Conservation (phyloP, 495 filamentous ascomycete species). For the Penicillium goetzii region DNA sequence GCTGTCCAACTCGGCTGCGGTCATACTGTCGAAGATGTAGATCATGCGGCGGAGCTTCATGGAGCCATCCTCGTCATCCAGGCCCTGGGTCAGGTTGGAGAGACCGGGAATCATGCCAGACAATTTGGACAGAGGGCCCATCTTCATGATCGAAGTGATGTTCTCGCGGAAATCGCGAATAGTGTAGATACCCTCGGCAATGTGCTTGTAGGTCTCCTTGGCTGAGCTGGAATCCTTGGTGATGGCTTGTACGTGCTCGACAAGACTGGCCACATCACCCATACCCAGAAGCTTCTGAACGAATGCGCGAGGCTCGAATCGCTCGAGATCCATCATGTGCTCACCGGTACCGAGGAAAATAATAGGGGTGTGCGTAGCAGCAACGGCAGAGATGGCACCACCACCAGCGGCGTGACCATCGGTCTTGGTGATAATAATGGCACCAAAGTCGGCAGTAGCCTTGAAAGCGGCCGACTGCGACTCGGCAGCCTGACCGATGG, state of each 20-base stretch:
- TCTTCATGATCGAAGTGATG: constrained; percentile 98
- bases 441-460: constrained; percentile 94
- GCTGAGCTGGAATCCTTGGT: constrained; percentile 79
- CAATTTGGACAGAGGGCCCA: constrained; percentile 97
- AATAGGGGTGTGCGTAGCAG: constrained; percentile 94
- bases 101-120: constrained; percentile 98
- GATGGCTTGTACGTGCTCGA: constrained; percentile 96
- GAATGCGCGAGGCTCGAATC: constrained; percentile 89
- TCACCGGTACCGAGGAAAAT: constrained; percentile 98
- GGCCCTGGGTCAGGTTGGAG: constrained; percentile 86
- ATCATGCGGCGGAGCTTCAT: constrained; percentile 96
- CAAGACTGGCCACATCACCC: constrained; percentile 93
- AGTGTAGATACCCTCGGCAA: constrained; percentile 94
- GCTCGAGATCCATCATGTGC: constrained; percentile 92
- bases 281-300: constrained; percentile 91
- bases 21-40: constrained; percentile 99
- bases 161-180: constrained; percentile 94
- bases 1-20: constrained; percentile 86
- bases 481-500: constrained; percentile 94
- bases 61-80: constrained; percentile 95
- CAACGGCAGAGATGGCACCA: constrained; percentile 97
- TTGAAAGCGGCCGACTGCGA: constrained; percentile 96
- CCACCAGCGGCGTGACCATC: constrained; percentile 94
- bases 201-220: constrained; percentile 99
- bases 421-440: constrained; percentile 98